Percentiles rank a stretch among this genome's conserved stretches.
These are phyloP conservation scores for Rhodotorula sphaerocarpa DNA, from an alignment of 768 basidiomycete species.

Conservation along the genomic window DNA sequence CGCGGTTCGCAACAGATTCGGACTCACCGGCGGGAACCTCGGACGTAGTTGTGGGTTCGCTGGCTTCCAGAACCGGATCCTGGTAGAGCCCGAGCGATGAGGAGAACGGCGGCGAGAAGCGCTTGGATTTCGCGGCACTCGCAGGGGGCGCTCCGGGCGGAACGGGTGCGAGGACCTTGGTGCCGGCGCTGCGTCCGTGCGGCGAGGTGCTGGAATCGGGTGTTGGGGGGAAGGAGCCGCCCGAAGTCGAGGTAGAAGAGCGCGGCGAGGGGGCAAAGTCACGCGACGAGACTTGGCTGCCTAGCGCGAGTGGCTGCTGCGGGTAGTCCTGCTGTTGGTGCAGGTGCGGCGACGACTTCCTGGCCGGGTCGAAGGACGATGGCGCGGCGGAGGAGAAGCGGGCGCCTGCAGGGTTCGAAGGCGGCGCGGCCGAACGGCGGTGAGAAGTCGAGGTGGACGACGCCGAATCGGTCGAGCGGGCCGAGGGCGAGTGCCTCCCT, in stretches of 20 bases:
- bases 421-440: too few species aligned
- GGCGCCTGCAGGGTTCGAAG: too few species aligned
- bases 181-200: constrained; percentile 2
- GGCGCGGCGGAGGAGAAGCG: too few species aligned
- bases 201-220: constrained; percentile 15
- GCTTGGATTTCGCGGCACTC: neutral
- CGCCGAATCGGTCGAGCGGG: constrained; percentile 1
- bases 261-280: constrained; percentile 14
- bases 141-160: neutral
- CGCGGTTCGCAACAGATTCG: too few species aligned
- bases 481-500: neutral
- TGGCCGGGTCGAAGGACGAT: too few species aligned
- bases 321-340: neutral
- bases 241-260: constrained; percentile 10
- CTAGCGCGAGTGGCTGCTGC: neutral
- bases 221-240: neutral
- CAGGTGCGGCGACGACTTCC: neutral
- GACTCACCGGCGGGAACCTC: neutral
- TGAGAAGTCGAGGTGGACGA: neutral
- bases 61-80: neutral
- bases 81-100: constrained; percentile 1
- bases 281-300: neutral
- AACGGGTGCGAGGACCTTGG: neutral
- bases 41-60: neutral
- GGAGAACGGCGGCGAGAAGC: neutral